Base-by-base conservation (phyloP, 2,329 filamentous ascomycete genomes). In the Cordyceps farinosa region DNA sequence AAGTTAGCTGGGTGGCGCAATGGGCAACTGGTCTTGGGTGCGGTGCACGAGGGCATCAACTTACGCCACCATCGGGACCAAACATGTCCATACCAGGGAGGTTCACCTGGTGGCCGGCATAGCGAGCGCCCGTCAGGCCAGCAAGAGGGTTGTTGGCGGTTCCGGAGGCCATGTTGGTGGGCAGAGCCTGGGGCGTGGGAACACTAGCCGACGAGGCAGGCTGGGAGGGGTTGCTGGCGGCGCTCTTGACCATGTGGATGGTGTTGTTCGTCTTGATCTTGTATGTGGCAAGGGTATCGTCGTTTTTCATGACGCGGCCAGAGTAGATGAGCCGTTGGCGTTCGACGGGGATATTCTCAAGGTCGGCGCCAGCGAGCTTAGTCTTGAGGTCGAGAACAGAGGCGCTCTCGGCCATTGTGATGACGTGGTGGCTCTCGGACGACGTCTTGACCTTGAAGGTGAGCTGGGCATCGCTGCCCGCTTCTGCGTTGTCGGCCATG, bases 381-480 rank as follows among this genome's bases (percentile, higher is more conserved):
- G 84, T 85, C 84, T 99, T 99, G 70, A 99, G 85, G 66, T 97
- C 92, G 63, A 86, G 82, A 50, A 98, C 89, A 8, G 89, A 90
- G 55, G 89, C 91, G 42, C 86, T 85, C 68, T 90, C 84, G 64
- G 90, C 78, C 72, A 98, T 88, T 63, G 92, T 96, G 74, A 99
- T 81, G 59, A 85, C 88, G 73, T 92, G 93, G 76, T 90, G 92
- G 74, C 86, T 87, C 74, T 97, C 93, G 70, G 88, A 90, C n/a
- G 92, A 93, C n/a, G 91, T 91, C 82, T 98, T 99, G 78, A 99
- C 89, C 80, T 92, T 95, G 86, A 99, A 98, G 76, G 91, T 96
- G 79, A 99, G 80, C 71, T 93, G 88, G 71, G 88, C 80, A 72
- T 93, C 91, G 70, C 86, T 83, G 71, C 80, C 74, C 68, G 82